Percentiles rank a stretch among this genome's conserved stretches.
Conservation (phyloP, 495 filamentous ascomycete genomes). For the Cenococcum geophilum region DNA sequence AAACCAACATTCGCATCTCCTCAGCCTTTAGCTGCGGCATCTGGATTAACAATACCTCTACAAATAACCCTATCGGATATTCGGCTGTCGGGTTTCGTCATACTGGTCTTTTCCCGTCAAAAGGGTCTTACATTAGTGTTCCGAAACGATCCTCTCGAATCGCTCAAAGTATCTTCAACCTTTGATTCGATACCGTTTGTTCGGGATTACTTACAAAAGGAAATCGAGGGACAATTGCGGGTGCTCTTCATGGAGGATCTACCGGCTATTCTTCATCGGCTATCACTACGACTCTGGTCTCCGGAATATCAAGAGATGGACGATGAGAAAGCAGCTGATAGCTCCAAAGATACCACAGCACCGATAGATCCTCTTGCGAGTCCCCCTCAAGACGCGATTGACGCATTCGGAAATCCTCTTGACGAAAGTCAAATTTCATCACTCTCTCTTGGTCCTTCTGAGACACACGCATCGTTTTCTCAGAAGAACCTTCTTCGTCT, state of each 20-base stretch:
- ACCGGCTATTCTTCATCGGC: conserved; percentile 87
- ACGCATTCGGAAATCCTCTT: conserved; percentile 67
- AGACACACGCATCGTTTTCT: conserved; percentile 78
- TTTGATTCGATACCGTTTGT: conserved; percentile 99
- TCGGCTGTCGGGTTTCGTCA: conserved; percentile 94
- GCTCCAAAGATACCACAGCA: conserved; percentile 43
- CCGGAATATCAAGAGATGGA: conserved; percentile 71
- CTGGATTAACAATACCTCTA: conserved; percentile 88
- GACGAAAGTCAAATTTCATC: conserved; percentile 64
- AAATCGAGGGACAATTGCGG: conserved; percentile 89
- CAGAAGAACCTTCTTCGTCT: conserved; percentile 81
- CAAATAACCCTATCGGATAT: conserved; percentile 96
- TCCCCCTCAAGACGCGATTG: conserved; percentile 70
- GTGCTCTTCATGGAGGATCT: conserved; percentile 96
- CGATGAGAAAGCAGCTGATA: conserved; percentile 46
- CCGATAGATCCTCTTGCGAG: conserved; percentile 72
- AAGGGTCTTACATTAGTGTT: conserved; percentile 96
- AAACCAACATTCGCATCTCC: conserved; percentile 90
- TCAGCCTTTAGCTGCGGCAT: conserved; percentile 84
- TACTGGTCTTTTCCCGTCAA: conserved; percentile 92
- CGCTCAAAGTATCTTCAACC: conserved; percentile 94
- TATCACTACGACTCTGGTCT: conserved; percentile 85
- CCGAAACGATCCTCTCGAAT: conserved; percentile 95
- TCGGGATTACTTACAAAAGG: conserved; percentile 90
- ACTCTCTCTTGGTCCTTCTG: conserved; percentile 68